Evolutionary conservation across 2,329 filamentous ascomycete genomes (phyloP).

Genomic region (Paraphaeosphaeria minitans): DNA sequence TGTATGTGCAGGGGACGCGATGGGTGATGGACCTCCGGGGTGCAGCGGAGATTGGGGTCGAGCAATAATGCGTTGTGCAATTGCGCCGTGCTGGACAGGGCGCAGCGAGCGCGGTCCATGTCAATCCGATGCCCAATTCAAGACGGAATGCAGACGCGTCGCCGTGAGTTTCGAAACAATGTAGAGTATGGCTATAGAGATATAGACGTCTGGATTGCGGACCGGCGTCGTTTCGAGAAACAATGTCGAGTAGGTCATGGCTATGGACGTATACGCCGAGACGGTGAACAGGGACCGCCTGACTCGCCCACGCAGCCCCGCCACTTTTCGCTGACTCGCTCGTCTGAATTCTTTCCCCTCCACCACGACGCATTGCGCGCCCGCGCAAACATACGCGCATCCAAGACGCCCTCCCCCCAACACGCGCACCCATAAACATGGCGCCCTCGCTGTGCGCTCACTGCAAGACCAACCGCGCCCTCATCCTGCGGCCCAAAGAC

Average conservation of each 20-base stretch:
- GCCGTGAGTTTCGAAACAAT: background rate
- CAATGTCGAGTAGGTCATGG: no score
- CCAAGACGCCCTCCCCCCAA: no score
- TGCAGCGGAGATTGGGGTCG: background rate
- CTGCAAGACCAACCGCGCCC: constrained; percentile 77
- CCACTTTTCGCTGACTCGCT: background rate
- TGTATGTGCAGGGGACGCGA: background rate
- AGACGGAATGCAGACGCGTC: background rate
- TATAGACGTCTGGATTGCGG: background rate
- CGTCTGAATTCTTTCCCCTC: background rate
- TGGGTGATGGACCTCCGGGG: background rate
- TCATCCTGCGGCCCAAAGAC: constrained; percentile 94
- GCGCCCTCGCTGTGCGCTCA: constrained; percentile 75
- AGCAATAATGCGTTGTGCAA: background rate
- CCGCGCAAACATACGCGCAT: no score
- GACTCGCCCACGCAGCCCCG: background rate
- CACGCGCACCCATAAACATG: constrained; percentile 60
- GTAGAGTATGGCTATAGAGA: background rate
- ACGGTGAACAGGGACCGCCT: no score
- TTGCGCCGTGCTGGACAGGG: background rate
- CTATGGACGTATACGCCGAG: no score
- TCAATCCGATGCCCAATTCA: background rate
- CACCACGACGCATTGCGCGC: background rate
- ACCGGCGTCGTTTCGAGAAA: no score
- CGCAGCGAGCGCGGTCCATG: background rate